Conservation (phyloP, 164 flowering plant species). For the Magnolia sinica region DNA sequence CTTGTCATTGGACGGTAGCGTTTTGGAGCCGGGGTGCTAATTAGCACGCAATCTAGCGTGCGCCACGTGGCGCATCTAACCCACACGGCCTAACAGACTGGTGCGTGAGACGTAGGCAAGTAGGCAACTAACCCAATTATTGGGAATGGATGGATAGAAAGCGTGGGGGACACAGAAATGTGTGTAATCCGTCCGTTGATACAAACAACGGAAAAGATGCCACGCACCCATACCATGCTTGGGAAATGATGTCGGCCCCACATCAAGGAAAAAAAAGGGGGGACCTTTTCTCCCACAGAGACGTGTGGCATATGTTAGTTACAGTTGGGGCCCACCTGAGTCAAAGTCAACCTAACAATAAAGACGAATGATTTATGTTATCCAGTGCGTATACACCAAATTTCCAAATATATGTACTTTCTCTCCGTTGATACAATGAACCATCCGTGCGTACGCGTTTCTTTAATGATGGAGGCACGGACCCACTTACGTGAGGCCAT, state of each 20-base stretch:
- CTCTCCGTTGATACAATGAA: no score
- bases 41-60: not conserved
- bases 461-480: no score
- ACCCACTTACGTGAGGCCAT: no score
- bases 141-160: not conserved
- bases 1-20: not conserved
- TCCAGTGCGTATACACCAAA: not conserved
- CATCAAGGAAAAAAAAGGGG: no score
- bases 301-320: not conserved
- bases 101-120: not conserved
- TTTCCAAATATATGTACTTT: no score
- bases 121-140: not conserved
- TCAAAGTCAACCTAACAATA: not conserved
- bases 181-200: no score
- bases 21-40: not conserved
- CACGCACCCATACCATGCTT: no score
- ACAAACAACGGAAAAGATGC: no score
- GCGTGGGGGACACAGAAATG: no score
- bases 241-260: no score
- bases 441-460: no score
- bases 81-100: not conserved
- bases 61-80: not conserved
- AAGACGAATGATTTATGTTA: not conserved
- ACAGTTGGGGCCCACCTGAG: not conserved
- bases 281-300: not conserved